Conservation (phyloP, 305 asterid species). For the Stenogyne calaminthoides region DNA sequence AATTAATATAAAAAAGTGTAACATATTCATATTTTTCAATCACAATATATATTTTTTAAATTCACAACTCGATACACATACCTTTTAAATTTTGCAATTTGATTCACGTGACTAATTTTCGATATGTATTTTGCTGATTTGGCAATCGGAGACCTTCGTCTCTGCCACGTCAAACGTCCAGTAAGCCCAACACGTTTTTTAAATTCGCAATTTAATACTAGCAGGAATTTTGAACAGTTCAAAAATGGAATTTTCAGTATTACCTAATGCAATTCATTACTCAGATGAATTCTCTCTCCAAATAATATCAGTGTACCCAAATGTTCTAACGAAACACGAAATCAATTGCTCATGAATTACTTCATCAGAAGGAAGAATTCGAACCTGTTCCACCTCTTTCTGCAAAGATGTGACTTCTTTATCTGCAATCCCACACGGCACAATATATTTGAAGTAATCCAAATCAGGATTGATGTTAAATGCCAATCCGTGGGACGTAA, state of each 20-base stretch:
- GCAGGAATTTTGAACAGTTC: neutral
- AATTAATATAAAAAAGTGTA: too few species aligned
- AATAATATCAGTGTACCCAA: slow-evolving; percentile 52
- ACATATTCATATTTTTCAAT: neutral
- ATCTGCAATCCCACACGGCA: slow-evolving; percentile 82
- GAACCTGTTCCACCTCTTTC: slow-evolving; percentile 49
- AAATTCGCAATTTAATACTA: neutral
- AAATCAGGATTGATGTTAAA: too few species aligned
- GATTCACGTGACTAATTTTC: too few species aligned
- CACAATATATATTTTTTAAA: too few species aligned
- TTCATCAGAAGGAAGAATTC: slow-evolving; percentile 59
- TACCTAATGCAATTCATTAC: neutral
- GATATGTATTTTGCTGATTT: too few species aligned
- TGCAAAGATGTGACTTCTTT: slow-evolving; percentile 82
- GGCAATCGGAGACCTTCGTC: too few species aligned
- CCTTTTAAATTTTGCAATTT: too few species aligned
- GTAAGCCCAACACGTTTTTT: too few species aligned
- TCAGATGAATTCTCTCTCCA: slow-evolving; percentile 40
- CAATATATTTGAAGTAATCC: too few species aligned
- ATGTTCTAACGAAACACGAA: slow-evolving; percentile 53
- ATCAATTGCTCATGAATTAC: slow-evolving; percentile 57
- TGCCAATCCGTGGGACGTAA: too few species aligned
- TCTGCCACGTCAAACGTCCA: too few species aligned
- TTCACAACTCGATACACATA: neutral
- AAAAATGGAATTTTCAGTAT: neutral